phyloP scores from a whole-genome alignment of 106 monocot species.

The Alisma plantagoaquatica region DNA sequence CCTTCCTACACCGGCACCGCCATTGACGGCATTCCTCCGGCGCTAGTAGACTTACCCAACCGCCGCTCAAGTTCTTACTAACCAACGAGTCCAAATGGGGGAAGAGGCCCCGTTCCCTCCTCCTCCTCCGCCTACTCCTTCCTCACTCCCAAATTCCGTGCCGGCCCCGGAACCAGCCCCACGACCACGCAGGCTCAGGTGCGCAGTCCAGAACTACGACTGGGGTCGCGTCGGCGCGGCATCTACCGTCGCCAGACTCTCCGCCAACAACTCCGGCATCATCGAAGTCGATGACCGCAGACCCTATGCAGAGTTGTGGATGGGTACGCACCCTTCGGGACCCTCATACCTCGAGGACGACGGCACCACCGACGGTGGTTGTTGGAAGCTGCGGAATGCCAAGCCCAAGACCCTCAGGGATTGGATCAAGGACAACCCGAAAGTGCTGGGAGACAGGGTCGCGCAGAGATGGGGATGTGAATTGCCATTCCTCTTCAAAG shows the following conservation, averaged over 20 bases:
- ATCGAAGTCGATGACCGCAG: constrained; percentile 14
- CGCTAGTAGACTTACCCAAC: no score
- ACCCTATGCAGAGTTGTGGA: constrained; percentile 95
- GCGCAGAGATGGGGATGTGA: constrained; percentile 52
- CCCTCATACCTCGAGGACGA: constrained; percentile 39
- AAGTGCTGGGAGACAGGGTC: constrained; percentile 48
- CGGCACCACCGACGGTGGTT: neutral
- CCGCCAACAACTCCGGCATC: constrained; percentile 23
- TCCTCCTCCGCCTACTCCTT: neutral
- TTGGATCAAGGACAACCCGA: constrained; percentile 51
- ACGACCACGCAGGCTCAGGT: constrained; percentile 29
- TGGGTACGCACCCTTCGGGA: constrained; percentile 84
- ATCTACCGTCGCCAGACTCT: constrained; percentile 62
- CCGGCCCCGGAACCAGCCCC: neutral
- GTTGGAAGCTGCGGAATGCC: no score
- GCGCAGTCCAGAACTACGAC: constrained; percentile 85
- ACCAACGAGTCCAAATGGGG: neutral
- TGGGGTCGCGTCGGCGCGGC: constrained; percentile 55
- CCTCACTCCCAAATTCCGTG: neutral
- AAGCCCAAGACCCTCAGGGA: constrained; percentile 26
- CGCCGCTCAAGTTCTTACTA: no score
- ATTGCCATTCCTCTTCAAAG: constrained; percentile 94
- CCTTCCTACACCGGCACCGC: no score
- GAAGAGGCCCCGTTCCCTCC: neutral
- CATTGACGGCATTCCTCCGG: no score